Evolutionary conservation across 2,329 filamentous ascomycete species (phyloP).

Genomic region (Parasarocladium wereldwijsianum): DNA sequence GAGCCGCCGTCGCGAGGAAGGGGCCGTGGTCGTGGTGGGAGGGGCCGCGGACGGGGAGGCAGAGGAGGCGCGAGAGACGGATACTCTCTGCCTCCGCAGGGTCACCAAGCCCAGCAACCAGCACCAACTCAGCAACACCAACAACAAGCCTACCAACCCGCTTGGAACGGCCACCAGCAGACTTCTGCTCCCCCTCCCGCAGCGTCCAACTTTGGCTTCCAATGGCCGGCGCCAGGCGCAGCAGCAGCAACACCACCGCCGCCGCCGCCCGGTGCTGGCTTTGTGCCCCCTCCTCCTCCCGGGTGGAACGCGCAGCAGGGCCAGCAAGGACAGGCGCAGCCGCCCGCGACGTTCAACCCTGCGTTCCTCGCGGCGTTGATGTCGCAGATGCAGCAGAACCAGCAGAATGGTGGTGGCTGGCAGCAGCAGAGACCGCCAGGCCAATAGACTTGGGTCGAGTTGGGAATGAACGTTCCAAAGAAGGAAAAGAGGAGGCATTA

Average conservation of each 20-base stretch:
- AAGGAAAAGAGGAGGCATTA: too few species aligned
- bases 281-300: too few species aligned
- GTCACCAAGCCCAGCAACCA: conserved; percentile 10
- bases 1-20: conserved; percentile 25
- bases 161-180: too few species aligned
- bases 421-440: conserved; percentile 16
- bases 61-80: conserved; percentile 19
- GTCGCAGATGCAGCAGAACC: conserved; percentile 25
- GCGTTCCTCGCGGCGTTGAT: conserved; percentile 38
- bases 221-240: too few species aligned
- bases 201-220: too few species aligned
- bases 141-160: too few species aligned
- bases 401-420: conserved; percentile 8
- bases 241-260: too few species aligned
- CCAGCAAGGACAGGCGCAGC: conserved; percentile 9
- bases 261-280: too few species aligned
- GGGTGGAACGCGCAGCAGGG: too few species aligned
- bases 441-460: conserved; percentile 10
- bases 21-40: conserved; percentile 19
- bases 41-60: conserved; percentile 24
- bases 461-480: too few species aligned
- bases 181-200: too few species aligned
- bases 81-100: conserved; percentile 24
- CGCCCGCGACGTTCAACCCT: conserved; percentile 39
- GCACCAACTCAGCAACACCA: conserved; percentile 16